Evolutionary conservation across 805 yeast species (phyloP).

Genomic region (Isabelozyma rhagii): DNA sequence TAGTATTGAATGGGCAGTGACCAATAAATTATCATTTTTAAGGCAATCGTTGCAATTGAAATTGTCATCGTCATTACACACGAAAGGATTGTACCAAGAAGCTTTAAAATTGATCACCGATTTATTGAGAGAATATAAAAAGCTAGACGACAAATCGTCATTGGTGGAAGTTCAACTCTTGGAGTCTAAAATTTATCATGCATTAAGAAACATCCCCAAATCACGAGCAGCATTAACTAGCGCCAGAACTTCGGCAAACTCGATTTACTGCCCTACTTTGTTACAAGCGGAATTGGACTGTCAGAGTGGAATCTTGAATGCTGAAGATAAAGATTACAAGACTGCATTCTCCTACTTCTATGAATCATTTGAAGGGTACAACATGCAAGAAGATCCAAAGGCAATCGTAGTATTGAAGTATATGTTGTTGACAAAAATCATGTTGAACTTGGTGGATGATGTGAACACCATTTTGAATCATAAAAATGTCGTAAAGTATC

Average conservation of each 20-base stretch:
- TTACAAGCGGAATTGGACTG: slow-evolving; percentile 92
- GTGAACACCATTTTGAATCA: slow-evolving; percentile 73
- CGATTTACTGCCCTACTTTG: slow-evolving; percentile 91
- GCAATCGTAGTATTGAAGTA: slow-evolving; percentile 83
- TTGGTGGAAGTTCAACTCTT: slow-evolving; percentile 92
- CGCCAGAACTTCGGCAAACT: slow-evolving; percentile 96
- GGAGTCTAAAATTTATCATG: slow-evolving; percentile 87
- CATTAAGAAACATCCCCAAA: slow-evolving; percentile 86
- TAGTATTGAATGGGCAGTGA: slow-evolving; percentile 82
- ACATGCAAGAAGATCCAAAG: slow-evolving; percentile 56
- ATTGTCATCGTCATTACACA: slow-evolving; percentile 70
- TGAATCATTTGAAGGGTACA: slow-evolving; percentile 91
- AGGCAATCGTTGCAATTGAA: slow-evolving; percentile 86
- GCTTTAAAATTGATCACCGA: slow-evolving; percentile 70
- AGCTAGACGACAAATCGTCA: slow-evolving; percentile 91
- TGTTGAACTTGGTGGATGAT: slow-evolving; percentile 85
- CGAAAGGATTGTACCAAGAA: slow-evolving; percentile 60
- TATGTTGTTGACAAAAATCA: slow-evolving; percentile 88
- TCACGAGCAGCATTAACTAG: slow-evolving; percentile 89
- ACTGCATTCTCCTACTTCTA: slow-evolving; percentile 94
- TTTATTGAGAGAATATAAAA: slow-evolving; percentile 81
- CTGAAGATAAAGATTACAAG: slow-evolving; percentile 94
- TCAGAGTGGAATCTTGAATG: slow-evolving; percentile 93
- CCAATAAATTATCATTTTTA: slow-evolving; percentile 80
- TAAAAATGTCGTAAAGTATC: slow-evolving; percentile 65